phyloP scores from a whole-genome alignment of 352 stramenopile species.

The Pythium diclinum region DNA sequence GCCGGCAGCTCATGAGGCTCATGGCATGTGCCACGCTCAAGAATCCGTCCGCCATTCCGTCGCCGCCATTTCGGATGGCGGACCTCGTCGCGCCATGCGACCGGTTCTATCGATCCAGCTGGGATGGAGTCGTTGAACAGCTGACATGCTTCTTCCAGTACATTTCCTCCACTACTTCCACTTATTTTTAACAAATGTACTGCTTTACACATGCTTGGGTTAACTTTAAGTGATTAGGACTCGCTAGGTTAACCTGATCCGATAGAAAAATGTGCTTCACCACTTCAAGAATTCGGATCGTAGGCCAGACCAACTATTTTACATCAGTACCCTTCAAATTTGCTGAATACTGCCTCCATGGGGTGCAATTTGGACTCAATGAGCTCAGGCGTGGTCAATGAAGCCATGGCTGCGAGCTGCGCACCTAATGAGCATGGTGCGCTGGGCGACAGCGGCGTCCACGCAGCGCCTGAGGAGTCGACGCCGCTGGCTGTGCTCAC shows the following conservation, averaged over 20 bases:
- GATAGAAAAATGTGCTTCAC: not conserved
- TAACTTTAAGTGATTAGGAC: not conserved
- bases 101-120: not conserved
- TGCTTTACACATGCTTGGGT: not conserved
- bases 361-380: slow-evolving; percentile 1
- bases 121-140: not conserved
- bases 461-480: not conserved
- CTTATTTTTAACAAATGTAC: not conserved
- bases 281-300: not conserved
- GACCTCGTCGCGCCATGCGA: not conserved
- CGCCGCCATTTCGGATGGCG: not conserved
- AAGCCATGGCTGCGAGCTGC: slow-evolving; percentile 11
- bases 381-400: not conserved
- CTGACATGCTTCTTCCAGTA: not conserved
- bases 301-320: not conserved
- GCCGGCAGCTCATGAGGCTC: too few relatives aligned
- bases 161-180: not conserved
- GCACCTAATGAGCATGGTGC: not conserved
- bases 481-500: slow-evolving; percentile 24
- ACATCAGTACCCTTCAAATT: not conserved
- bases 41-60: not conserved
- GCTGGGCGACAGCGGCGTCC: not conserved
- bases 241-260: not conserved
- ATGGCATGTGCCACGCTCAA: not conserved
- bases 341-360: not conserved